Evolutionary conservation across 345 rosid species (phyloP), one percentile per base, ranked within the genome.

Genomic region (Euphorbia pulcherrima): DNA sequence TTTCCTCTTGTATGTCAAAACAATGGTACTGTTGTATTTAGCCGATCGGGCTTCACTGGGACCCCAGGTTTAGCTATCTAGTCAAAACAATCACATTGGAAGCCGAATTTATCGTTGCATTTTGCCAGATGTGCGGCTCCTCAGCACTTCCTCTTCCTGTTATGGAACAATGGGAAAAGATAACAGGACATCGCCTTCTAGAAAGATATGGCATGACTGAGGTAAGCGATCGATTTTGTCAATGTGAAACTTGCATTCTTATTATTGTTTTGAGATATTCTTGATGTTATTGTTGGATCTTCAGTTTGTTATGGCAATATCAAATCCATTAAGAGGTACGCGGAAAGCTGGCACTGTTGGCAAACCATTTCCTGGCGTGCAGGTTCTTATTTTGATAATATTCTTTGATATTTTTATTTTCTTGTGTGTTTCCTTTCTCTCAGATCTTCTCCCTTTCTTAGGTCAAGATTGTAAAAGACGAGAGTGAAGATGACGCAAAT

Each of bases 181-280:
- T 94, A 78, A 94, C 99, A 21, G 96, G 96, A 33, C 97, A 94
- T 62, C 85, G 93, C 65, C 97, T 94, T 66, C 76, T 94, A 83
- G 99, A 94, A 80, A 85, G 99, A 75, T 94, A 91, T 69, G 99
- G 99, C 68, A 94, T 94, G 99, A 91, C 99, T 41, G 99, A 94
- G 85, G 99, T 83, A 67, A 78, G 80, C 69, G 56, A 40, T 58
- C 23, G n/a, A 21, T 52, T 33, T 40, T 51, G 18, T 55, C 17
- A 44, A 44, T 23, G 27, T 30, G 46, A 12, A 52, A 18, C 40
- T 33, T 27, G 52, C 17, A 18, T 27, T 20, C 35, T 24, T 8
- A 30, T 23, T 2, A 20, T 64, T 47, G 30, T 50, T 26, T 55
- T 33, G 26, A 35, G 28, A 28, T n/a, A 68, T 33, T 58, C 26